A percentile compares a stretch with the other conserved stretches of the same genome.
Evolutionary conservation across 2,329 filamentous ascomycete species (phyloP).

Genomic region (Setomelanomma holmii): DNA sequence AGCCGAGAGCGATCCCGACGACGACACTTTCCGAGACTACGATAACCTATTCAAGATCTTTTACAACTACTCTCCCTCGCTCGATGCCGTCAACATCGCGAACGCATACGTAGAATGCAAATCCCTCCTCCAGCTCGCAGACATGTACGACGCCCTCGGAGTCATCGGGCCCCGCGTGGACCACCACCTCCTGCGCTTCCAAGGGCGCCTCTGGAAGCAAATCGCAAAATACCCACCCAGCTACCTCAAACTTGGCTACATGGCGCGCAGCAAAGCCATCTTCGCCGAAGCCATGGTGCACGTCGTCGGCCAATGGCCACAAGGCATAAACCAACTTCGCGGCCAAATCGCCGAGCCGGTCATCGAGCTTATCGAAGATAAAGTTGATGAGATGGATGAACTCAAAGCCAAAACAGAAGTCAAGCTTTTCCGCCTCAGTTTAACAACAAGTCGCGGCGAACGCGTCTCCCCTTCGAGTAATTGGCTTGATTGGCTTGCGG

Average conservation of each 20-base stretch:
- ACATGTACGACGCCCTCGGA: conserved; percentile 89
- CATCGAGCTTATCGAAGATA: conserved; percentile 91
- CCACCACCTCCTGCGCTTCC: conserved; percentile 92
- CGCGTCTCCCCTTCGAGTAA: conserved; percentile 79
- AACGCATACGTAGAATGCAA: conserved; percentile 95
- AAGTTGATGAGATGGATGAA: conserved; percentile 90
- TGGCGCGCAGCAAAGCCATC: conserved; percentile 79
- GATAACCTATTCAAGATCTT: conserved; percentile 95
- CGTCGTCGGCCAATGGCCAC: conserved; percentile 92
- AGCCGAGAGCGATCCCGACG: conserved; percentile 64
- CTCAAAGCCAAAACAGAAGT: conserved; percentile 79
- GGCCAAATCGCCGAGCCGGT: conserved; percentile 74
- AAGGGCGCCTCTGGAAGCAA: conserved; percentile 90
- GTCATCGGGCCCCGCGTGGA: conserved; percentile 91
- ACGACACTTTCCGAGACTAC: conserved; percentile 87
- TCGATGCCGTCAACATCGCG: conserved; percentile 88
- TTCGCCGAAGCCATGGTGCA: conserved; percentile 85
- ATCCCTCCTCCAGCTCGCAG: conserved; percentile 83
- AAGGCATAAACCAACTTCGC: conserved; percentile 77
- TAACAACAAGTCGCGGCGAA: conserved; percentile 81
- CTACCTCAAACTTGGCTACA: conserved; percentile 87
- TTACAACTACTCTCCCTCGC: conserved; percentile 85
- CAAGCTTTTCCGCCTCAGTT: conserved; percentile 79
- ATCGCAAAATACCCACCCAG: conserved; percentile 95
- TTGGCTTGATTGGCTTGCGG: conserved; percentile 88